Evolutionary conservation across 2,329 filamentous ascomycete genomes (phyloP), one percentile per base, ranked within the genome.

Genomic region (Colletotrichum sp.): DNA sequence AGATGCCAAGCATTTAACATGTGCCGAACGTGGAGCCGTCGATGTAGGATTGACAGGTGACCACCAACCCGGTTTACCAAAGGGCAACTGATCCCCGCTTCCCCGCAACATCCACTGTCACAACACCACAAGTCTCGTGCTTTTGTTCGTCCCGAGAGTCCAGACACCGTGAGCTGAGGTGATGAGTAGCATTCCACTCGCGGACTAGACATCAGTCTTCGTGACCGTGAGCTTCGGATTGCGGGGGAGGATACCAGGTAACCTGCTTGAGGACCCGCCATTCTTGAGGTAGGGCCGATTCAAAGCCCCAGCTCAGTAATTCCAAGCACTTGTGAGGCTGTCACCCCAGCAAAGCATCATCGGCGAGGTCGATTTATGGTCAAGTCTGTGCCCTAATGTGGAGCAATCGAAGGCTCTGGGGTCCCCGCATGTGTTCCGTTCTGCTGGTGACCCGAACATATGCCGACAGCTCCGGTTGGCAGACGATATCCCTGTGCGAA

Each of bases 261-360:
- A 34, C 16, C 27, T 39, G 28, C 5, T 43, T 2, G 32, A 61
- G 6, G 36, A n/a, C 69, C 73, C 73, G 55, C 72, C 25, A n/a
- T 13, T 22, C 10, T 36, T 8, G 32, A 30, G 70, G 64, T 68
- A 75, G 73, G 73, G 70, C 73, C 73, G 73, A 75, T 56, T 73
- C 18, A 30, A 25, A 52, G 16, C 55, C 39, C 32, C n/a, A 34
- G 15, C 43, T 8, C 13, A 16, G 48, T 15, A 22, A 16, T 39
- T 28, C 32, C 13, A 55, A 43, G 55, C 66, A 69, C 34, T 22
- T 18, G 6, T 16, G 22, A 16, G 25, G 25, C n/a, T 12, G 62
- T 27, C 3, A 16, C 5, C 34, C 16, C n/a, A 48, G n/a, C 55
- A 22, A n/a, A 36, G 43, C 27, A 30, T 56, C 28, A 43, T 6